Base-by-base conservation (phyloP, 2,329 filamentous ascomycete genomes). In the Sarocladium strictum region DNA sequence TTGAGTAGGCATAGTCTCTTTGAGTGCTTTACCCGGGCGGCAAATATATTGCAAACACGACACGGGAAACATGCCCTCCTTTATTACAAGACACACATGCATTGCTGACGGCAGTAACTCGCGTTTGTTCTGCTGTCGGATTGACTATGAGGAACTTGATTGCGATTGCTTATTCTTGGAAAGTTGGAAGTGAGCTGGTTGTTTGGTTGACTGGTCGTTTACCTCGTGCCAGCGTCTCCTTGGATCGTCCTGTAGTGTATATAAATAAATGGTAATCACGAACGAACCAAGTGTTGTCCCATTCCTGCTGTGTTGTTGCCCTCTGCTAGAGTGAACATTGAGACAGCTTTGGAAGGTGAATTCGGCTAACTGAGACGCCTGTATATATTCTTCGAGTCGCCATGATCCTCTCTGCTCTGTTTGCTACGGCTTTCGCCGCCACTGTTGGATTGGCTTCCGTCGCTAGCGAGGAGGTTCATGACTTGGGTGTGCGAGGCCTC, bases 371-470 rank as follows among this genome's bases (percentile, higher is more conserved):
- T n/a, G n/a, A n/a, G n/a, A n/a, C n/a, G n/a, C n/a, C n/a, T n/a
- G 15, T 40, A n/a, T n/a, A 40, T 40, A 15, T n/a, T 5, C 17
- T 19, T 51, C 29, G 6, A 33, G n/a, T 12, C 23, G 29, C 4
- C 19, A 53, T 53, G 50, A n/a, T 38, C 27, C 50, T 53, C 29
- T 53, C 50, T 4, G 35, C 33, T n/a, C n/a, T 53, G 3, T 14
- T 40, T 21, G 32, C 33, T 11, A 29, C 50, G 50, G 50, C 50
- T 5, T 40, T 38, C 14, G 50, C 32, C 24, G 33, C 33, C 5
- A 33, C 35, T 21, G 50, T 24, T 17, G 50, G 19, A n/a, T 4
- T 53, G 5, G 50, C 32, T 19, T 53, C 50, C 2, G 9, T 53
- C n/a, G 9, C 50, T 7, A 26, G 12, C 21, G 50, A 27, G 5